Evolutionary conservation across 805 yeast genomes (phyloP), one percentile per base, ranked within the genome.

Genomic region (Dipodascus geniculatus): DNA sequence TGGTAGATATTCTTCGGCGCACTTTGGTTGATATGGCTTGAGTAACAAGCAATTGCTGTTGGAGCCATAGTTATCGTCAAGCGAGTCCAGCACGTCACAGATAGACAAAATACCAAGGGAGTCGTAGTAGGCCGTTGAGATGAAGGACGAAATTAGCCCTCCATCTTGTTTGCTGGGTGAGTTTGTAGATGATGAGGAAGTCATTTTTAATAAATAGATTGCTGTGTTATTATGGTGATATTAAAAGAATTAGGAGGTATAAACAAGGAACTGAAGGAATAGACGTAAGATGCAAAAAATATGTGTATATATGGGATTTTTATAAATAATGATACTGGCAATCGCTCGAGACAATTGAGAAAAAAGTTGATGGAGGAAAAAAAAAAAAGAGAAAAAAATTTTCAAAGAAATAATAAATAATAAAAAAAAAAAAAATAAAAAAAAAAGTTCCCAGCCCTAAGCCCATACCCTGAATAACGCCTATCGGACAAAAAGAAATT

Each of bases 41-140:
- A 38, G 17, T 38, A 38, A 16, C 19, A 38, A 16, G 14, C 44
- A 38, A 38, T 38, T 38, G 44, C 44, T 38, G 19, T 38, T 38
- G 4, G 44, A 38, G 19, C 6, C 14, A n/a, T 38, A 38, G 44
- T 38, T 60, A 38, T 68, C 69, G 49, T 68, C 71, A 47, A 66
- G 65, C 35, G 69, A 58, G 52, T 69, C 73, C 22, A 69, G 63
- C 49, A 72, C 71, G 59, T 70, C 73, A 57, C 71, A 68, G 51
- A 68, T 65, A 51, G 71, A 71, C 52, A 70, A 63, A 52, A 70
- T 58, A 47, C 72, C 73, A 35, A 70, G 63, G 35, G 70, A 61
- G 58, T 71, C 73, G 62, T 70, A 69, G 58, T 68, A 69, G 19
- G 63, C 24, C 16, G 49, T 47, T 17, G 44, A 38, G 20, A 38